Percentiles rank a stretch among this genome's conserved stretches.
These are phyloP conservation scores for Calonectria pseudoturangicola DNA, from an alignment of 2,329 filamentous ascomycete genomes.

Conservation along the genomic window DNA sequence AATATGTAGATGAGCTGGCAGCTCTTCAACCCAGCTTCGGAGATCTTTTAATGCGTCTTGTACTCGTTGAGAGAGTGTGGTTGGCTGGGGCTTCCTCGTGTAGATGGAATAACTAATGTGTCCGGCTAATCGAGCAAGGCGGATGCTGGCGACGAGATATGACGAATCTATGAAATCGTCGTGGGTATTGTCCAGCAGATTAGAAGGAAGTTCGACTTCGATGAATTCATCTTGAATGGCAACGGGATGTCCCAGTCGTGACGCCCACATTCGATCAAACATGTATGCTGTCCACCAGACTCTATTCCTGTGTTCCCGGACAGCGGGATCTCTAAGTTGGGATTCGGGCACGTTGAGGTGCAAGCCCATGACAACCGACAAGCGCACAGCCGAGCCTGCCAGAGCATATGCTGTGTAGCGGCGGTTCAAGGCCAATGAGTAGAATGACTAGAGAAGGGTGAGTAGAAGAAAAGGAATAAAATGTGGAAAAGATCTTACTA, in stretches of 20 bases:
- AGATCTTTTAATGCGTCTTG: slow-evolving; percentile 58
- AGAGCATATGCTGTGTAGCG: slow-evolving; percentile 65
- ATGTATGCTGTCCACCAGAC: slow-evolving; percentile 67
- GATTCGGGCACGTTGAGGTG: slow-evolving; percentile 62
- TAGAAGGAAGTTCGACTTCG: slow-evolving; percentile 64
- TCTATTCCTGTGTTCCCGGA: slow-evolving; percentile 62
- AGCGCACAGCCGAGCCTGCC: slow-evolving; percentile 65
- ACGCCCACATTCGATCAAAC: slow-evolving; percentile 68
- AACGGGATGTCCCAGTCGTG: slow-evolving; percentile 68
- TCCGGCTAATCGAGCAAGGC: slow-evolving; percentile 59
- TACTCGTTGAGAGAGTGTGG: slow-evolving; percentile 57
- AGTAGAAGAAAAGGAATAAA: neutral
- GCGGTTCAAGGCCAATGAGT: slow-evolving; percentile 66
- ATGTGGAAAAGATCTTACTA: slow-evolving; percentile 58
- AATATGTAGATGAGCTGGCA: slow-evolving; percentile 58
- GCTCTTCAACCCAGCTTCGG: slow-evolving; percentile 56
- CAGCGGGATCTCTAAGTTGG: slow-evolving; percentile 61
- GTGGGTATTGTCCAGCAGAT: slow-evolving; percentile 51
- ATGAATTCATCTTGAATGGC: slow-evolving; percentile 70
- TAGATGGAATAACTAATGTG: slow-evolving; percentile 59
- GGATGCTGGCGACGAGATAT: slow-evolving; percentile 60
- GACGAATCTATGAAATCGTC: slow-evolving; percentile 59
- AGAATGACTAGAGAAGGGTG: slow-evolving; percentile 60
- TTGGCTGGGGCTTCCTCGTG: slow-evolving; percentile 54
- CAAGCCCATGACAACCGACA: slow-evolving; percentile 66